Percentiles rank a stretch among this genome's conserved stretches.
These are phyloP conservation scores for Solanum bulbocastanum DNA, from an alignment of 257 asterid genomes.

Conservation along the genomic window DNA sequence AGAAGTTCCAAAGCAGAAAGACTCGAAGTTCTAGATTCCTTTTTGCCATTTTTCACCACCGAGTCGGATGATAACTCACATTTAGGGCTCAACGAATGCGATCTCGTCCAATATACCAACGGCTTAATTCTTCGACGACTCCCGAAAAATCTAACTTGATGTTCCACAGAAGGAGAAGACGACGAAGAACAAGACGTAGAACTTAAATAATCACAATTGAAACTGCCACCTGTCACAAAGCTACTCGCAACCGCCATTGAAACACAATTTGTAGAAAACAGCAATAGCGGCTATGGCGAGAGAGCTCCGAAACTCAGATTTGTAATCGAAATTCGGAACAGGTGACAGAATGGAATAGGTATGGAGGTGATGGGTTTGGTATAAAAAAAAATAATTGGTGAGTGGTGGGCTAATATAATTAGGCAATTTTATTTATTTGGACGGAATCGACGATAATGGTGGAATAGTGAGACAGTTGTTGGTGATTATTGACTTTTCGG, in stretches of 20 bases:
- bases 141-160: constrained; percentile 4
- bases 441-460: background rate
- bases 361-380: background rate
- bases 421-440: background rate
- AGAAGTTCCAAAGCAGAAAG: constrained; percentile 69
- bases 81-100: constrained; percentile 29
- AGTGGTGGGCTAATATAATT: background rate
- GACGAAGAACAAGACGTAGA: constrained; percentile 11
- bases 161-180: constrained; percentile 12
- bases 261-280: background rate
- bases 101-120: constrained; percentile 3
- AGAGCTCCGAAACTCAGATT: constrained; percentile 1
- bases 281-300: background rate
- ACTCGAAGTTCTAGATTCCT: constrained; percentile 39
- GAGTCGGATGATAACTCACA: constrained; percentile 29
- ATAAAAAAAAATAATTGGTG: background rate
- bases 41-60: background rate
- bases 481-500: background rate
- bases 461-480: background rate
- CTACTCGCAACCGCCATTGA: constrained; percentile 4
- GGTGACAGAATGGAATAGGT: background rate
- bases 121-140: constrained; percentile 16
- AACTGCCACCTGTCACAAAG: background rate
- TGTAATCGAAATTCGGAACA: background rate
- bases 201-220: background rate